A percentile compares a stretch with the other conserved stretches of the same genome.
Conservation (phyloP, 2,329 filamentous ascomycete genomes). For the Claviceps purpurea region DNA sequence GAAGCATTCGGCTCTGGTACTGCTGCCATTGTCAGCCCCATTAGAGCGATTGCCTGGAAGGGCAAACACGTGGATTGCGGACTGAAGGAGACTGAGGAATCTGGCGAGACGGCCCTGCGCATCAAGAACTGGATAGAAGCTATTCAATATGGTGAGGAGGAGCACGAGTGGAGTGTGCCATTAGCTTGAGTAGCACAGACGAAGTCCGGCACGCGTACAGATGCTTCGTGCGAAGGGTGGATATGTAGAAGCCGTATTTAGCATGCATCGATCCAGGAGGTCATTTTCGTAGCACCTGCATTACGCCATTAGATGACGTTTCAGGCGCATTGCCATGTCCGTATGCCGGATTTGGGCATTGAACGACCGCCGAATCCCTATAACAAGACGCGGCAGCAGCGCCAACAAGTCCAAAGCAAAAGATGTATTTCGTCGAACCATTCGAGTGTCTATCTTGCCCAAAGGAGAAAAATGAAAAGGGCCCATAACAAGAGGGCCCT, state of each 20-base stretch:
- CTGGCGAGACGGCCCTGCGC: slow-evolving; percentile 67
- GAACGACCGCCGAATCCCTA: neutral
- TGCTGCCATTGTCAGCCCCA: slow-evolving; percentile 83
- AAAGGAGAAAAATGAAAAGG: neutral
- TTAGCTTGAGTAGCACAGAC: slow-evolving; percentile 12
- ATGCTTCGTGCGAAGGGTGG: neutral
- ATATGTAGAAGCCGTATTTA: neutral
- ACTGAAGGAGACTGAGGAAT: slow-evolving; percentile 67
- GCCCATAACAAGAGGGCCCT: slow-evolving; percentile 7
- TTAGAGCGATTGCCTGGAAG: slow-evolving; percentile 81
- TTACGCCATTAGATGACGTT: too few relatives aligned
- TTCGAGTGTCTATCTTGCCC: slow-evolving; percentile 15
- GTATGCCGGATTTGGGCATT: neutral
- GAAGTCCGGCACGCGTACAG: neutral
- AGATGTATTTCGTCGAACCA: slow-evolving; percentile 18
- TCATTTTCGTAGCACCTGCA: neutral
- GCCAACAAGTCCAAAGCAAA: neutral
- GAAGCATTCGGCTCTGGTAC: slow-evolving; percentile 93
- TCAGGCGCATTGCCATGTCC: neutral
- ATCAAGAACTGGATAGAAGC: slow-evolving; percentile 97
- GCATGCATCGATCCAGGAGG: neutral
- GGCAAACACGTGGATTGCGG: slow-evolving; percentile 73
- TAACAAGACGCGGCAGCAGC: neutral
- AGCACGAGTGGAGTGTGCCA: slow-evolving; percentile 76
- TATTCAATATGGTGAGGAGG: slow-evolving; percentile 88